Percentiles rank a stretch among this genome's conserved stretches.
phyloP scores from a whole-genome alignment of 1,284 basidiomycete species.

The Spongispora temasekensis region DNA sequence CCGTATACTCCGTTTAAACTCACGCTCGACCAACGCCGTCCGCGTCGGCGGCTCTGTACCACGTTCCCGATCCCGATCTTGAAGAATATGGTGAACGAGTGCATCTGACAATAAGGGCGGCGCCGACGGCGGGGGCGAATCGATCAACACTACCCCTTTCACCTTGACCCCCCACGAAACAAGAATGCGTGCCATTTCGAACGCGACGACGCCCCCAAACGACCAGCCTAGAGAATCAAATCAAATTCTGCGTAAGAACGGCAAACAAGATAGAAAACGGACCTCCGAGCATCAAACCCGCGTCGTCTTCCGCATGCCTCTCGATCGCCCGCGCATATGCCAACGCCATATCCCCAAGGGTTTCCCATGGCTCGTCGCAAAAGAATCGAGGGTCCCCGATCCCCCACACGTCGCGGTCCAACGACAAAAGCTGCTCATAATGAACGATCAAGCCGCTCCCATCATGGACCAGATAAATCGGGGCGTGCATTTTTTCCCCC shows the following conservation, averaged over 20 bases:
- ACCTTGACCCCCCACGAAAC: constrained; percentile 43
- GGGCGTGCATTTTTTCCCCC: constrained; percentile 27
- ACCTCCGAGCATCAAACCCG: constrained; percentile 60
- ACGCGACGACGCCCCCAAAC: constrained; percentile 72
- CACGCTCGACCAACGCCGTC: constrained; percentile 28
- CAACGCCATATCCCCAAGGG: constrained; percentile 52
- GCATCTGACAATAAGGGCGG: constrained; percentile 50
- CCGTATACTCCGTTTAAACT: constrained; percentile 46
- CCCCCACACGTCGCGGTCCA: constrained; percentile 58
- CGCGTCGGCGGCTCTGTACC: constrained; percentile 10
- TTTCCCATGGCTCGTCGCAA: constrained; percentile 45
- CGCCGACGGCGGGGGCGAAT: constrained; percentile 58
- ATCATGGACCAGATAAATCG: constrained; percentile 70
- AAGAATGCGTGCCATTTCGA: constrained; percentile 62
- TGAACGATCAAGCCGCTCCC: constrained; percentile 62
- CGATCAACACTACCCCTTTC: constrained; percentile 63
- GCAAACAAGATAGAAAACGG: constrained; percentile 13
- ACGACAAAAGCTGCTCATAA: constrained; percentile 48
- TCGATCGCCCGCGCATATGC: constrained; percentile 44
- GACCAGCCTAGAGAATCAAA: constrained; percentile 60
- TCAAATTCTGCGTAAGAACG: not conserved
- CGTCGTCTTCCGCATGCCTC: constrained; percentile 36
- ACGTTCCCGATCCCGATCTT: constrained; percentile 10
- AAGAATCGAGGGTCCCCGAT: constrained; percentile 58
- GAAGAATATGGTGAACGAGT: constrained; percentile 42